Evolutionary conservation across 1,284 basidiomycete species (phyloP).

Genomic region (Ustilago nuda): DNA sequence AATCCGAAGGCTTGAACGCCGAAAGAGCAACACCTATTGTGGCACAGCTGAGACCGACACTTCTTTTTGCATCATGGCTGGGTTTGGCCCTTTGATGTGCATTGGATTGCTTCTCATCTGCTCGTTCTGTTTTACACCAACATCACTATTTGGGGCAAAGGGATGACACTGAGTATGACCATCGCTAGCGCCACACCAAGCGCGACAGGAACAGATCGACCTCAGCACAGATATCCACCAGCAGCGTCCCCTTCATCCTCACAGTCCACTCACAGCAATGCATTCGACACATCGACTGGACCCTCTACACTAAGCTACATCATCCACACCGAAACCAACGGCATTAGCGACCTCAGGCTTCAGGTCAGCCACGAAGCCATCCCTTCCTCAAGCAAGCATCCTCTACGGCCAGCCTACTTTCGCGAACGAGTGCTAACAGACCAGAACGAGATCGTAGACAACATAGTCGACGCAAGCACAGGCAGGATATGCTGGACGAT

Average conservation of each 20-base stretch:
- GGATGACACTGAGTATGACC: slow-evolving; percentile 2
- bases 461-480: slow-evolving; percentile 46
- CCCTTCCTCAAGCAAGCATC: slow-evolving; percentile 27
- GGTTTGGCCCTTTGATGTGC: neutral
- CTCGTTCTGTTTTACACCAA: neutral
- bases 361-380: slow-evolving; percentile 46
- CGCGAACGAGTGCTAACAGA: slow-evolving; percentile 47
- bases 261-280: neutral
- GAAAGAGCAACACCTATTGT: slow-evolving; percentile 1
- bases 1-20: neutral
- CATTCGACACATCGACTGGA: neutral
- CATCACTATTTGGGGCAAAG: neutral
- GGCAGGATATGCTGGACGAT: slow-evolving; percentile 52
- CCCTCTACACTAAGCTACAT: slow-evolving; percentile 24
- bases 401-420: slow-evolving; percentile 48
- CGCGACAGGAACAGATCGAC: neutral
- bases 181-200: neutral
- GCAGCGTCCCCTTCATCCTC: slow-evolving; percentile 1
- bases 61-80: neutral
- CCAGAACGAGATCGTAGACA: slow-evolving; percentile 60
- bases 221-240: slow-evolving; percentile 13
- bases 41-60: neutral
- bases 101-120: neutral
- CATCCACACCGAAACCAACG: slow-evolving; percentile 40
- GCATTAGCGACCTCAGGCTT: slow-evolving; percentile 35